Conservation (phyloP, 2,329 filamentous ascomycete genomes). For the Penicillium crustosum region DNA sequence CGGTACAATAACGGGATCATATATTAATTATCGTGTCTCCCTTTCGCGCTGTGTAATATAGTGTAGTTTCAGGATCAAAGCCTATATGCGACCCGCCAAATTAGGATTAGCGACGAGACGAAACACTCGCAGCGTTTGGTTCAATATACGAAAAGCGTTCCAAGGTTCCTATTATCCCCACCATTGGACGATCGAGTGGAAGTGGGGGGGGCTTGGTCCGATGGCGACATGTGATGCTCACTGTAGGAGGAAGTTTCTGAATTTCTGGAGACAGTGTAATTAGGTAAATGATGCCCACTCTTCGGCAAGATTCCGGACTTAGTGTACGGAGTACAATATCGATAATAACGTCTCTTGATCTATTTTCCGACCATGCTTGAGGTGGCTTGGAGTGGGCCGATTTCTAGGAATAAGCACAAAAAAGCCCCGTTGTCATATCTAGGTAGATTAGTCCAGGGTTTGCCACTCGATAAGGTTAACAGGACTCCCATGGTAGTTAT, state of each 20-base stretch:
- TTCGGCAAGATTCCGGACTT: neutral
- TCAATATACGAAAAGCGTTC: neutral
- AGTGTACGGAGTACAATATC: neutral
- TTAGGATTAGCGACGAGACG: neutral
- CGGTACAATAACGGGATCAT: neutral
- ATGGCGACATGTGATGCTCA: neutral
- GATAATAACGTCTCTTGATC: neutral
- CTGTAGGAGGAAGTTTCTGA: neutral
- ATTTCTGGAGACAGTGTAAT: neutral
- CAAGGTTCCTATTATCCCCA: neutral
- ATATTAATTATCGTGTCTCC: neutral
- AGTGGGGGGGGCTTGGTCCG: constrained; percentile 1
- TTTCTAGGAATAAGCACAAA: neutral
- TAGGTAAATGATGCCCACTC: neutral
- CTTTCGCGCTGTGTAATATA: neutral
- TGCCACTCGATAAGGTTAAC: constrained; percentile 4
- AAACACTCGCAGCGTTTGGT: neutral
- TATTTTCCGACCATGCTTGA: neutral
- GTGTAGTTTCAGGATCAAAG: constrained; percentile 4
- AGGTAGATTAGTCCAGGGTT: neutral
- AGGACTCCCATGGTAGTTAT: neutral
- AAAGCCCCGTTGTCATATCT: neutral
- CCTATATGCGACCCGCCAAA: neutral
- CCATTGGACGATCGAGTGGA: constrained; percentile 5
- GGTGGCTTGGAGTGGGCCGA: neutral